Evolutionary conservation across 331 rosid species (phyloP).

Genomic region (Pyracantha coccinea): DNA sequence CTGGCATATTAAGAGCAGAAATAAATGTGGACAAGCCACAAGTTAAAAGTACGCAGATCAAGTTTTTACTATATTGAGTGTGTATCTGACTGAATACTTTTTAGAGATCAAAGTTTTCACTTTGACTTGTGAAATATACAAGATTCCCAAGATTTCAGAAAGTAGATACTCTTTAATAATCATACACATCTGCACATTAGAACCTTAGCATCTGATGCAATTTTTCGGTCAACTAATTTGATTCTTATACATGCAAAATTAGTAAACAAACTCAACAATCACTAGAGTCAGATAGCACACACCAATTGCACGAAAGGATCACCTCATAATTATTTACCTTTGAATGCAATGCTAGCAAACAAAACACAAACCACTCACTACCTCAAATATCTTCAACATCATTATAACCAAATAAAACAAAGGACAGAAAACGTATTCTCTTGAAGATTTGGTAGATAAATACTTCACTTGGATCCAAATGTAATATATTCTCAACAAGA

Average conservation of each 20-base stretch:
- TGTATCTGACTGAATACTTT: too few relatives aligned
- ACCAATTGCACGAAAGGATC: neutral
- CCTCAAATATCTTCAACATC: neutral
- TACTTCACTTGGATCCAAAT: constrained; percentile 76
- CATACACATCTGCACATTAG: too few relatives aligned
- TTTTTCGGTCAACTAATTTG: too few relatives aligned
- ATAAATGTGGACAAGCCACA: neutral
- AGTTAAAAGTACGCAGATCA: neutral
- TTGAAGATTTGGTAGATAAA: constrained; percentile 11
- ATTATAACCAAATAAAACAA: constrained; percentile 3
- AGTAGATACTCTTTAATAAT: too few relatives aligned
- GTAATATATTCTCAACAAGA: constrained; percentile 74
- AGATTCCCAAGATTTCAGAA: neutral
- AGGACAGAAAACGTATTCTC: neutral
- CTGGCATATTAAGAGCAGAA: neutral
- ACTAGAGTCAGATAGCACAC: neutral
- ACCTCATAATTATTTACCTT: neutral
- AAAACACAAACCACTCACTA: neutral
- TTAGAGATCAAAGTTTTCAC: too few relatives aligned
- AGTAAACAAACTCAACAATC: neutral
- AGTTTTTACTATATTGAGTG: too few relatives aligned
- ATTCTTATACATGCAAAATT: neutral
- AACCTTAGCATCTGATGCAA: too few relatives aligned
- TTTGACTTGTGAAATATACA: neutral
- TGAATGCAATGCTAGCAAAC: neutral